phyloP scores from a whole-genome alignment of 345 rosid genomes.

The Cardamine resedifolia region DNA sequence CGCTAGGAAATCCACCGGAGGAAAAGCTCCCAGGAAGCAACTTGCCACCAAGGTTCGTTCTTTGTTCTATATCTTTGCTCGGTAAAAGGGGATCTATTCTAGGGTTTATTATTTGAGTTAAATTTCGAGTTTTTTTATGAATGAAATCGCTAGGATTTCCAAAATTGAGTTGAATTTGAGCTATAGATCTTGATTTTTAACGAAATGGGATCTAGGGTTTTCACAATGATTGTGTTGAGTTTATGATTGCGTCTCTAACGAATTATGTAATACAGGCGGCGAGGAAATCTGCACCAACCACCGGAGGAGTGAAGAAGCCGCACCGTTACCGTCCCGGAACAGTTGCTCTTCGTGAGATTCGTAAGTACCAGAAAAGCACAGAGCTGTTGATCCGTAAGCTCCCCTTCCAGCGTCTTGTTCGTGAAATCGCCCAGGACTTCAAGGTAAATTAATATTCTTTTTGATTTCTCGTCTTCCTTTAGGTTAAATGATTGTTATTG shows the following conservation, averaged over 20 bases:
- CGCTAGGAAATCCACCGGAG: conserved; percentile 63
- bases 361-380: conserved; percentile 53
- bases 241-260: background rate
- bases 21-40: conserved; percentile 62
- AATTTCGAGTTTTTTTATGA: background rate
- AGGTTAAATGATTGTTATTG: background rate
- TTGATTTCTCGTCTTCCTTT: background rate
- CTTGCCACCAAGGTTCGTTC: conserved; percentile 56
- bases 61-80: background rate
- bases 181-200: background rate
- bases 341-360: conserved; percentile 62
- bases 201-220: background rate
- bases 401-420: conserved; percentile 61
- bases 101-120: background rate
- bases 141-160: background rate
- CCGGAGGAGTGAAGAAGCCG: conserved; percentile 68
- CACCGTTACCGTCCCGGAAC: conserved; percentile 60
- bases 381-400: conserved; percentile 56
- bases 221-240: background rate
- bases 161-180: background rate
- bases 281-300: conserved; percentile 61
- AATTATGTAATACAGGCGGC: conserved; percentile 40
- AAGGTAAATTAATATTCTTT: conserved; percentile 33
- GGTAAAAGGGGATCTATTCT: background rate
- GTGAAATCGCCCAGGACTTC: conserved; percentile 63